These are phyloP conservation scores for Saccharomyces uvarum DNA, from an alignment of 1,139 yeast genomes.

Conservation along the genomic window DNA sequence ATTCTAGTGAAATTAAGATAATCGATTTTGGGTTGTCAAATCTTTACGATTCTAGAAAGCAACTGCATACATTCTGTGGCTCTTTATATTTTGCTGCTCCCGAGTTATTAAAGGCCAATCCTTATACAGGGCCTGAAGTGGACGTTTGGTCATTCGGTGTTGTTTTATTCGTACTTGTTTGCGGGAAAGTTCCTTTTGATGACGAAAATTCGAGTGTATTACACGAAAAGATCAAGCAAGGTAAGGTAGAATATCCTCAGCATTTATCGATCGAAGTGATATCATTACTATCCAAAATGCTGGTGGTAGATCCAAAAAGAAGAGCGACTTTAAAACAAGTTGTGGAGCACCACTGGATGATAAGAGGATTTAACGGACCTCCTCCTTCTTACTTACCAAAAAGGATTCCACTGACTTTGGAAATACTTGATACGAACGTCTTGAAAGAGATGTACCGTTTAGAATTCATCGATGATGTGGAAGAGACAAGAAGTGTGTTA, in stretches of 20 bases:
- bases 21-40: conserved; percentile 94
- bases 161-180: conserved; percentile 82
- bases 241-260: conserved; percentile 82
- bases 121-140: conserved; percentile 92
- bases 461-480: conserved; percentile 65
- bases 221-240: conserved; percentile 88
- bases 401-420: conserved; percentile 65
- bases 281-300: conserved; percentile 73
- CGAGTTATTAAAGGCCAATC: conserved; percentile 81
- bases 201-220: conserved; percentile 85
- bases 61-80: conserved; percentile 90
- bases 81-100: conserved; percentile 97
- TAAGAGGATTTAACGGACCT: conserved; percentile 70
- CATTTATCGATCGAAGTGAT: conserved; percentile 72
- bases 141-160: conserved; percentile 98
- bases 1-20: conserved; percentile 85
- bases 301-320: conserved; percentile 76
- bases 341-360: conserved; percentile 88
- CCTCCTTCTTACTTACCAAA: conserved; percentile 65
- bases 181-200: conserved; percentile 98
- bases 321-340: conserved; percentile 77
- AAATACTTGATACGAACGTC: conserved; percentile 51
- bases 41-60: conserved; percentile 59
- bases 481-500: conserved; percentile 50
- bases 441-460: conserved; percentile 69